Evolutionary conservation across 257 asterid genomes (phyloP), one percentile per base, ranked within the genome.

Genomic region (Haberlea rhodopensis): DNA sequence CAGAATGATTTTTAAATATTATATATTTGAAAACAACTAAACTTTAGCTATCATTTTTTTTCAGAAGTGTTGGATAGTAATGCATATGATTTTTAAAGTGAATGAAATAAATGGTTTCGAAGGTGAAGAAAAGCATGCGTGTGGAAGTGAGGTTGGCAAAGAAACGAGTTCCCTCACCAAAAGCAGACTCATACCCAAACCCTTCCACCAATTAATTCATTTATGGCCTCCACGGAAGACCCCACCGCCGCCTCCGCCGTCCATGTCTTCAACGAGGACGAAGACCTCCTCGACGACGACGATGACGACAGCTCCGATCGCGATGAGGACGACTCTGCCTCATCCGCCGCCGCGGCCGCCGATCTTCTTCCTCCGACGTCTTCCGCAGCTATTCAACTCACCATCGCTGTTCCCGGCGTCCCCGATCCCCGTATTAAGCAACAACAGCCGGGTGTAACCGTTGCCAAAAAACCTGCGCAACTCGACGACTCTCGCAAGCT

Each of bases 401-500:
- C 95, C 10, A 70, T 85, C 65, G 97, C 88, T 11, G 78, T 84
- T 28, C 81, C 90, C 0, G 79, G 85, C 26, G 67, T 76, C 31
- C 62, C 84, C 54, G 80, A 76, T 74, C 80, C 68, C 62, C 82
- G 68, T 29, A 70, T 37, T 51, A 67, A 27, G 18, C 64, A 10
- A 1, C 76, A 65, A 16, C 74, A 11, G 1, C 67, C 73, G 49
- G 85, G 76, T 8, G 54, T 55, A 40, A 61, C 58, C 18, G 57
- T 71, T 2, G 52, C 81, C 8, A 85, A 80, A 73, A 85, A 82
- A 79, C 90, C 90, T 10, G 68, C 73, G 22, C 87, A 78, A 52
- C 78, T 77, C 19, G 98, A 88, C 31, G 98, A 86, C 61, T 78
- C 89, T 0, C 81, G 98, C 54, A 86, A 86, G 80, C 90, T 91